A percentile compares a stretch with the other conserved stretches of the same genome.
Conservation (phyloP, 371 early-diverging fungal genomes). For the Chytridiales sp. region DNA sequence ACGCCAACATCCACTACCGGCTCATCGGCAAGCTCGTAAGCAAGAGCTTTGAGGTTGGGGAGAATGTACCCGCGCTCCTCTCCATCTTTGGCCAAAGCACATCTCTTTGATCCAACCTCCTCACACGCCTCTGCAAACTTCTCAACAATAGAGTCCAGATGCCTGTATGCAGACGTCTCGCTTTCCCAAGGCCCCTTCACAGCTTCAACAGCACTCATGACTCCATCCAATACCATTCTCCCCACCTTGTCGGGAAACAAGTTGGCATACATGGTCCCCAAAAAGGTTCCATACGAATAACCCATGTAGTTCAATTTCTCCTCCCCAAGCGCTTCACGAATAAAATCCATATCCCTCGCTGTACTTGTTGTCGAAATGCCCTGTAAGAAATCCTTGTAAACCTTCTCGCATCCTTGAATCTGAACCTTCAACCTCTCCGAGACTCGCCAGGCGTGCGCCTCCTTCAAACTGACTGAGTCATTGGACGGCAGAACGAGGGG, state of each 20-base stretch:
- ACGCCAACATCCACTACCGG: background rate
- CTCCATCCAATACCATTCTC: constrained; percentile 37
- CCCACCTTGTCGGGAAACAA: constrained; percentile 46
- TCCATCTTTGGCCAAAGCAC: constrained; percentile 3
- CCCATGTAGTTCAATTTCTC: constrained; percentile 37
- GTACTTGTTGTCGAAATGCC: constrained; percentile 36
- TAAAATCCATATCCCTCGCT: constrained; percentile 40
- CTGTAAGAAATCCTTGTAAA: constrained; percentile 17
- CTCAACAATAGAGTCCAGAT: constrained; percentile 12
- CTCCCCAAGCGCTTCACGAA: constrained; percentile 34
- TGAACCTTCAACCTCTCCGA: too few relatives aligned
- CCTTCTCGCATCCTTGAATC: too few relatives aligned
- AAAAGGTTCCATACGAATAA: constrained; percentile 41
- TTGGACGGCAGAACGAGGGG: too few relatives aligned
- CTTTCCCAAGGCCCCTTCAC: background rate
- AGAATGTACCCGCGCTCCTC: background rate
- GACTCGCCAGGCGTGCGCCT: too few relatives aligned
- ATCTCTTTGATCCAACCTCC: constrained; percentile 12
- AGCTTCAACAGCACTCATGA: constrained; percentile 26
- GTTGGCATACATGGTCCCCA: too few relatives aligned
- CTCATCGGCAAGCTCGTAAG: background rate
- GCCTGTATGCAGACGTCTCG: background rate
- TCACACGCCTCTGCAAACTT: constrained; percentile 13
- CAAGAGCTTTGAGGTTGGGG: background rate
- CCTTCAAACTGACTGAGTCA: too few relatives aligned